These are phyloP conservation scores for Scheffersomyces illinoinensis DNA, from an alignment of 1,139 yeast species.

Conservation along the genomic window DNA sequence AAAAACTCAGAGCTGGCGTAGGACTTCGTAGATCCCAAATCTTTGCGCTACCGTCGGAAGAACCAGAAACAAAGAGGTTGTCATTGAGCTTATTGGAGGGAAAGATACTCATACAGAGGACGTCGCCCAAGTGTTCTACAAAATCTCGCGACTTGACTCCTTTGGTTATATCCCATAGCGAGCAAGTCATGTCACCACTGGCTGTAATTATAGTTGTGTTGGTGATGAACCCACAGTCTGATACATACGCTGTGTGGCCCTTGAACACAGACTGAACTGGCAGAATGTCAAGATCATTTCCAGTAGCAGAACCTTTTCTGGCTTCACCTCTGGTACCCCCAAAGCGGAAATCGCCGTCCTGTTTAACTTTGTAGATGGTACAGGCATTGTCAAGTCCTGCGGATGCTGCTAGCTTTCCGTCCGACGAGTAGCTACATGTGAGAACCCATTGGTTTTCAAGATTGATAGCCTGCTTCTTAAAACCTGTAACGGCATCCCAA, in stretches of 20 bases:
- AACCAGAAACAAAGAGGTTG: slow-evolving; percentile 62
- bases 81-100: slow-evolving; percentile 14
- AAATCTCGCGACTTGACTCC: slow-evolving; percentile 58
- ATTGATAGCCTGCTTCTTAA: slow-evolving; percentile 69
- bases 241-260: slow-evolving; percentile 83
- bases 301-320: slow-evolving; percentile 15
- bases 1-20: slow-evolving; percentile 58
- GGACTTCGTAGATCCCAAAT: slow-evolving; percentile 70
- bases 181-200: slow-evolving; percentile 83
- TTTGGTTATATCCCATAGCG: slow-evolving; percentile 75
- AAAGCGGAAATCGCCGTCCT: slow-evolving; percentile 5
- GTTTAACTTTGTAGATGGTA: slow-evolving; percentile 59
- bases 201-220: slow-evolving; percentile 62
- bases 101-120: slow-evolving; percentile 53
- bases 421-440: slow-evolving; percentile 71
- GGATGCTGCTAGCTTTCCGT: slow-evolving; percentile 65
- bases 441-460: slow-evolving; percentile 79
- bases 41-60: slow-evolving; percentile 72
- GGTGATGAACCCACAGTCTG: slow-evolving; percentile 68
- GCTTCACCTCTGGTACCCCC: slow-evolving; percentile 7
- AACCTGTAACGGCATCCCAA: slow-evolving; percentile 80
- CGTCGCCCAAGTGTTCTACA: slow-evolving; percentile 81
- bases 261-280: slow-evolving; percentile 57
- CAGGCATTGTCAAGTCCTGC: slow-evolving; percentile 85
- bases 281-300: slow-evolving; percentile 40